These are phyloP conservation scores for Penicillium cosmopolitanum DNA, from an alignment of 495 filamentous ascomycete species.

Conservation along the genomic window DNA sequence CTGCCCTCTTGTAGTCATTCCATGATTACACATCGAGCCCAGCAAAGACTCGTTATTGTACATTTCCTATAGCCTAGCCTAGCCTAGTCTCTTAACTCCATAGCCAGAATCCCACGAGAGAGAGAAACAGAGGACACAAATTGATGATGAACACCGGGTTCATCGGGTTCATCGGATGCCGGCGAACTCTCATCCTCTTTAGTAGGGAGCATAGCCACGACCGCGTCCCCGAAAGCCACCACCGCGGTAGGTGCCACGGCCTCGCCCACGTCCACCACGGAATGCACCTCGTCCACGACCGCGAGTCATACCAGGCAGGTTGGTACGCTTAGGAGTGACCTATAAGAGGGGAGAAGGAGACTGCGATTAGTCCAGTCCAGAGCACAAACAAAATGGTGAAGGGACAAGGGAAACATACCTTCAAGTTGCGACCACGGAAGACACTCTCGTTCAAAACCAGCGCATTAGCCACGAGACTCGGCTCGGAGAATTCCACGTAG, in stretches of 20 bases:
- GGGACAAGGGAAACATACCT: conserved; percentile 57
- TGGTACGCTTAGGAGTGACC: conserved; percentile 97
- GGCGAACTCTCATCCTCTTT: conserved; percentile 23
- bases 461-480: conserved; percentile 88
- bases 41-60: conserved; percentile 34
- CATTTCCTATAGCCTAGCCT: conserved; percentile 24
- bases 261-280: conserved; percentile 69
- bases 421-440: conserved; percentile 91
- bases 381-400: not conserved
- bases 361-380: not conserved
- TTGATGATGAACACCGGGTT: not conserved
- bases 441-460: conserved; percentile 95
- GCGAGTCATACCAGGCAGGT: conserved; percentile 90
- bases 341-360: conserved; percentile 30
- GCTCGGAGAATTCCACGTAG: conserved; percentile 98
- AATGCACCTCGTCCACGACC: conserved; percentile 73
- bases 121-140: not conserved
- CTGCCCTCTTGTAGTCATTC: no score
- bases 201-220: conserved; percentile 83
- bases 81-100: conserved; percentile 37
- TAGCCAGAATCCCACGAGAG: conserved; percentile 18
- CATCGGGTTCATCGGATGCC: conserved; percentile 1
- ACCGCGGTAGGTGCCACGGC: conserved; percentile 78
- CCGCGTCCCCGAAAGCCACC: conserved; percentile 78
- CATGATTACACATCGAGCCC: conserved; percentile 1